phyloP scores from a whole-genome alignment of 1,284 basidiomycete genomes.

The Malassezia equina region DNA sequence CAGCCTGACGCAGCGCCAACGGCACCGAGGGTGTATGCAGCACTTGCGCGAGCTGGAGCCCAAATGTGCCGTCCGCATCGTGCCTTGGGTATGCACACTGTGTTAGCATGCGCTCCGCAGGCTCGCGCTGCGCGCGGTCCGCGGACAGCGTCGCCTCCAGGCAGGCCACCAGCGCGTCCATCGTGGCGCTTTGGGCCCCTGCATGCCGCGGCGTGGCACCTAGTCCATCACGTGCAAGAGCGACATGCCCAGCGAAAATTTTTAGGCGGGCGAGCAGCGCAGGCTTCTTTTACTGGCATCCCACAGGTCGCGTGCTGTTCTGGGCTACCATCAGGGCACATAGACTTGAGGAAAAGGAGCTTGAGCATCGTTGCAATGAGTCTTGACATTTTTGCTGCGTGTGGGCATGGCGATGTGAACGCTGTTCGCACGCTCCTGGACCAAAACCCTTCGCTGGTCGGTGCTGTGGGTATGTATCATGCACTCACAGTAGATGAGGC shows the following conservation, averaged over 20 bases:
- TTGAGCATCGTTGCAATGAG: conserved; percentile 20
- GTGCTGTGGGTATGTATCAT: conserved; percentile 17
- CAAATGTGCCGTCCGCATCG: conserved; percentile 2
- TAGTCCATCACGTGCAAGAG: conserved; percentile 3
- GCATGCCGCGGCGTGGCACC: conserved; percentile 1
- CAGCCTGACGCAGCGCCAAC: conserved; percentile 28
- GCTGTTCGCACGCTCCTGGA: conserved; percentile 30
- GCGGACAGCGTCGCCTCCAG: conserved; percentile 6
- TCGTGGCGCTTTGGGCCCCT: neutral
- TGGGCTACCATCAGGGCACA: neutral
- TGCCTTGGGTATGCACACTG: neutral
- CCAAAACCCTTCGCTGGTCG: conserved; percentile 22
- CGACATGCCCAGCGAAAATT: neutral
- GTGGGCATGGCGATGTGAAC: conserved; percentile 31
- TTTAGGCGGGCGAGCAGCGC: neutral
- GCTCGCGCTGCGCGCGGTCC: conserved; percentile 3
- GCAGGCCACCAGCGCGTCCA: conserved; percentile 13
- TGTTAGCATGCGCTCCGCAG: conserved; percentile 2
- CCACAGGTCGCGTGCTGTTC: neutral
- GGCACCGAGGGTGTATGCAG: neutral
- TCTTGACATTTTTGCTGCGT: conserved; percentile 31
- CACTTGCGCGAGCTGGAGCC: conserved; percentile 9
- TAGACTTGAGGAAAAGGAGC: neutral
- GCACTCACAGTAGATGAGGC: conserved; percentile 19
- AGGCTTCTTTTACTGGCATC: neutral